A percentile compares a stretch with the other conserved stretches of the same genome.
Evolutionary conservation across 169 alveolate species (phyloP).

Genomic region (Theileria orientalis): DNA sequence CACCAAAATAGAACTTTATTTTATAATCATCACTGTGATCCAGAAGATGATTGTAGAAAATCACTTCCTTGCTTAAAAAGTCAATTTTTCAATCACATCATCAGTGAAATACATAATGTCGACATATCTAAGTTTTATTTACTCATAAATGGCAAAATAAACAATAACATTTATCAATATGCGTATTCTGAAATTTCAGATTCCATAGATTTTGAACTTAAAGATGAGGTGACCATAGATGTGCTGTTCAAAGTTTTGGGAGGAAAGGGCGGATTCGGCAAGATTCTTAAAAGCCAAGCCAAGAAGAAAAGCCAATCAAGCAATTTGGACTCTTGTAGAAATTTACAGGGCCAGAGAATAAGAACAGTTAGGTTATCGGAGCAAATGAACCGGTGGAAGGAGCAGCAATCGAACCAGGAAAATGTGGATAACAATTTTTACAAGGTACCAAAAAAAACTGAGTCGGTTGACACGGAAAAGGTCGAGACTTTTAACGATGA

Average conservation of each 20-base stretch:
- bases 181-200: neutral
- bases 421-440: constrained; percentile 16
- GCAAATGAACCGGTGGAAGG: constrained; percentile 29
- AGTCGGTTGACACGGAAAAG: neutral
- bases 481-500: neutral
- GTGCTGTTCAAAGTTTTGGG: constrained; percentile 44
- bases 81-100: neutral
- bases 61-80: constrained; percentile 9
- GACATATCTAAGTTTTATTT: constrained; percentile 1
- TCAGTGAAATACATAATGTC: neutral
- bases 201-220: neutral
- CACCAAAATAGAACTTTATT: neutral
- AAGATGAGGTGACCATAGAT: constrained; percentile 6
- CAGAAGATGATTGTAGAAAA: neutral
- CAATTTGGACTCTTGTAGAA: constrained; percentile 63
- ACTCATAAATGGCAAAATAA: neutral
- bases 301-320: constrained; percentile 40
- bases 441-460: constrained; percentile 36
- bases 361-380: constrained; percentile 36
- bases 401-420: neutral
- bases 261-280: constrained; percentile 70
- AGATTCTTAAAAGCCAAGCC: constrained; percentile 35
- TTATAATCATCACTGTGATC: constrained; percentile 5
- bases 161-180: neutral
- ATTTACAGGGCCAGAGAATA: constrained; percentile 49